These are phyloP conservation scores for Anaeramoeba flamelloides DNA, from an alignment of 78 protist species.

Conservation along the genomic window DNA sequence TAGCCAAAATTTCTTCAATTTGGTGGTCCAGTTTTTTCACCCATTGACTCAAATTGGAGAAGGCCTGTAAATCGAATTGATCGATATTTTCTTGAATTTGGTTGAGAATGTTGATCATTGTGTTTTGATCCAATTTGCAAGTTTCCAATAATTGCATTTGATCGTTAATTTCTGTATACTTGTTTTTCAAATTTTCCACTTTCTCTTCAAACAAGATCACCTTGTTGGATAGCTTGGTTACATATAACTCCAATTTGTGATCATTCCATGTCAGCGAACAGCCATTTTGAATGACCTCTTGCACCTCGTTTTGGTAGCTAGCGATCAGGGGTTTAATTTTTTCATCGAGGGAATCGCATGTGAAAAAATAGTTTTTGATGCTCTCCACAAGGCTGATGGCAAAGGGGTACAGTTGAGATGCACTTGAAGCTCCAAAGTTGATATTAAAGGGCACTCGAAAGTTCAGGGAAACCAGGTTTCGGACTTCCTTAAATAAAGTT, in stretches of 20 bases:
- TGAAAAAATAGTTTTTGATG: constrained; percentile 35
- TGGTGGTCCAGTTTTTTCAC: constrained; percentile 29
- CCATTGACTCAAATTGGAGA: constrained; percentile 50
- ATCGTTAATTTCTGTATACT: not conserved
- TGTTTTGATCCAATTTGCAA: constrained; percentile 16
- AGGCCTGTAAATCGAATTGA: constrained; percentile 39
- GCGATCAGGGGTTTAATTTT: constrained; percentile 50
- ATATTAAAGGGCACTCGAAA: constrained; percentile 41
- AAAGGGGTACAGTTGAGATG: constrained; percentile 45
- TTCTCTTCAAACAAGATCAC: not conserved
- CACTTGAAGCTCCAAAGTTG: constrained; percentile 19
- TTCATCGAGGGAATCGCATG: constrained; percentile 19
- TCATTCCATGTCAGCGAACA: constrained; percentile 1
- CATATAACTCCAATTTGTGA: not conserved
- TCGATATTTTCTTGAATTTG: constrained; percentile 49
- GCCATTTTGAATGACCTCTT: constrained; percentile 40
- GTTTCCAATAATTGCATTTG: constrained; percentile 3
- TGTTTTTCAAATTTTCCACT: not conserved
- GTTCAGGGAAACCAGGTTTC: constrained; percentile 49
- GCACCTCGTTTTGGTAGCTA: constrained; percentile 27
- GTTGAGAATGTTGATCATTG: not conserved
- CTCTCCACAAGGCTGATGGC: constrained; percentile 50
- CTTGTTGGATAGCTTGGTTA: not conserved
- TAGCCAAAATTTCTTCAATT: constrained; percentile 29
- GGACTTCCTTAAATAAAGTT: constrained; percentile 57